Evolutionary conservation across 1,284 basidiomycete species (phyloP), one percentile per base, ranked within the genome.

Genomic region (Irpex lacteus): DNA sequence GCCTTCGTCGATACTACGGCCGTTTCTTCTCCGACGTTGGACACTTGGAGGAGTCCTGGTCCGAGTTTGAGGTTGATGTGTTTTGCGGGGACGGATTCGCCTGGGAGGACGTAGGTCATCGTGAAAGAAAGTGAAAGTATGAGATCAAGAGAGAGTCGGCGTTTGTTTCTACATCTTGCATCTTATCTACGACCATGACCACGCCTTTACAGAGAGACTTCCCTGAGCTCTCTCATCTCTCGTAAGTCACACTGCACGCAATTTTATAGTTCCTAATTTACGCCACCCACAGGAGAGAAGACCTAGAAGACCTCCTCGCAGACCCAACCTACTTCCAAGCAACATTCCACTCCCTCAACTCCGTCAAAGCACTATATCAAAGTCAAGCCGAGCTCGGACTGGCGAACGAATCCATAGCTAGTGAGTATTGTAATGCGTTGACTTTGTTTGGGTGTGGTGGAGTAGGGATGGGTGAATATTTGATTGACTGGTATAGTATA

Each of bases 251-350:
- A 18, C 26, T 59, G 7, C 49, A 19, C 3, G 7, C 36, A 4
- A 47, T 59, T 52, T 38, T 55, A 58, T 53, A 36, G 50, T 61
- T 67, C 59, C 53, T 6, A 57, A 60, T 58, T 38, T 63, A 56
- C 36, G 18, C 9, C 8, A 1, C 3, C 5, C 60, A 21, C 73
- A 95, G 93, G 68, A 86, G 91, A 63, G 88, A 93, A 67, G 93
- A 95, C 70, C 82, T 98, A n/a, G 92, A 96, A 75, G 93, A 95
- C 73, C 79, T 97, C 18, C 78, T 97, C 21, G 81, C 83, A 18
- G 92, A 96, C 71, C 90, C 89, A 1, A 79, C 82, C 18, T 95
- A 95, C 74, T 95, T 96, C 68, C 91, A 96, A 74, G 92, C 95
- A 4, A 82, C 92, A 65, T 90, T 97, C 69, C 89, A 95, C 74